Conservation (phyloP, 2,329 filamentous ascomycete genomes). For the Aspergillus tanneri region DNA sequence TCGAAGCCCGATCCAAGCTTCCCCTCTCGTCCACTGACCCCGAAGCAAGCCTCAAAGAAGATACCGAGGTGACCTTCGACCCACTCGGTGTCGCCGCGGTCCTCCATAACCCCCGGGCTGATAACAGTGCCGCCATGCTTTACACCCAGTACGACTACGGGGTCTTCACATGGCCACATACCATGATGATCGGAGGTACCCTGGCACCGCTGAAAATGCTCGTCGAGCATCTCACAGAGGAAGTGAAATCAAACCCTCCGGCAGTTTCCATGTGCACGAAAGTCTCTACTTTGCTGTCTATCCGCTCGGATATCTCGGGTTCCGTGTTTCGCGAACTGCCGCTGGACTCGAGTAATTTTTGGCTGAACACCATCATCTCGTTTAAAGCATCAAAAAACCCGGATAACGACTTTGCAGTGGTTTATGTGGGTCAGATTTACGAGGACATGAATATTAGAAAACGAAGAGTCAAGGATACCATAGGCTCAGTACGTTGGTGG, state of each 20-base stretch:
- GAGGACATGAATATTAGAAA: not conserved
- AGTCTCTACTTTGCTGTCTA: slow-evolving; percentile 26
- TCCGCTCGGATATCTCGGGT: slow-evolving; percentile 27
- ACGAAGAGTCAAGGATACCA: not conserved
- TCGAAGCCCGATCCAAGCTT: slow-evolving; percentile 9
- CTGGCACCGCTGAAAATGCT: slow-evolving; percentile 33
- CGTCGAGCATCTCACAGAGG: slow-evolving; percentile 30
- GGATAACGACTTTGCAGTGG: slow-evolving; percentile 32
- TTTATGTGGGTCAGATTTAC: slow-evolving; percentile 23
- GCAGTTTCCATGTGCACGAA: slow-evolving; percentile 31
- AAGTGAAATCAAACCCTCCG: slow-evolving; percentile 25
- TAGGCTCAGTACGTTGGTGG: slow-evolving; percentile 15
- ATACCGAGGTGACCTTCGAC: slow-evolving; percentile 29
- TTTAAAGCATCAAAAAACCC: slow-evolving; percentile 26
- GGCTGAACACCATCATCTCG: slow-evolving; percentile 28
- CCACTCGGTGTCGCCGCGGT: slow-evolving; percentile 36
- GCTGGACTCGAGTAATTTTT: slow-evolving; percentile 30
- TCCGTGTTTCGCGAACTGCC: slow-evolving; percentile 32
- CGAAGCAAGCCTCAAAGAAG: slow-evolving; percentile 16
- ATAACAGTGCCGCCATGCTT: slow-evolving; percentile 29
- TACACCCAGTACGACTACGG: slow-evolving; percentile 31
- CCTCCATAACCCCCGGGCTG: slow-evolving; percentile 32
- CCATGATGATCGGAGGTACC: slow-evolving; percentile 34
- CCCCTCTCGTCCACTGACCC: slow-evolving; percentile 14
- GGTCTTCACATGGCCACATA: slow-evolving; percentile 33